Base-by-base conservation (phyloP, 129 eudicot species). In the Flaveria bidentis region DNA sequence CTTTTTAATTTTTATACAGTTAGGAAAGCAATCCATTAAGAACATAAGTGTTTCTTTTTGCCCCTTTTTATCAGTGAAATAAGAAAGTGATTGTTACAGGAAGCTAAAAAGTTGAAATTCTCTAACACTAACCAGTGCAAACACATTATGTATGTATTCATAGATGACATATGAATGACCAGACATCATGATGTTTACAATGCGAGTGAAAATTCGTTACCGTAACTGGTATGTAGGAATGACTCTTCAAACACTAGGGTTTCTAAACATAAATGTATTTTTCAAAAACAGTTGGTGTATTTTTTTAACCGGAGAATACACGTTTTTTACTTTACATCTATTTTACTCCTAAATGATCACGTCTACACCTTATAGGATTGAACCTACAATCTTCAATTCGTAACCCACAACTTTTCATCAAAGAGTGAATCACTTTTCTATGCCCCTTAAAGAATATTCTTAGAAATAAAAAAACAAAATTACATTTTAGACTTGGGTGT, bases 111-210 rank as follows among this genome's bases (percentile, higher is more conserved):
- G 76, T 49, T 42, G 9, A 58, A 26, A 20, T 58, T 70, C 6
- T 70, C 45, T 6, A 9, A 45, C 78, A 45, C 60, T n/a, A 57
- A 44, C 42, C 28, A 76, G 55, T 36, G 33, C 14, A 33, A 76
- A 45, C 63, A 46, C 25, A 28, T 12, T 41, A 13, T 51, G 52
- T 13, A 76, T 76, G 65, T 22, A 30, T 65, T 65, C 41, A 33
- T 57, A 23, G 7, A 9, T 71, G 41, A 30, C 55, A 60, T 58
- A 58, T 30, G 72, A 71, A 33, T 61, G 77, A 78, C 76, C 51
- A 71, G 55, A 45, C 82, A 78, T 60, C 18, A 61, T 78, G 72
- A 78, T 61, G 71, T 50, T 47, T 56, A 69, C 41, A 45, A 60
- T 70, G 69, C 71, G 70, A 58, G 56, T 71, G 53, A 33, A 30